A percentile compares a stretch with the other conserved stretches of the same genome.
These are phyloP conservation scores for Ophioceras dolichostomum DNA, from an alignment of 2,329 filamentous ascomycete genomes.

Conservation along the genomic window DNA sequence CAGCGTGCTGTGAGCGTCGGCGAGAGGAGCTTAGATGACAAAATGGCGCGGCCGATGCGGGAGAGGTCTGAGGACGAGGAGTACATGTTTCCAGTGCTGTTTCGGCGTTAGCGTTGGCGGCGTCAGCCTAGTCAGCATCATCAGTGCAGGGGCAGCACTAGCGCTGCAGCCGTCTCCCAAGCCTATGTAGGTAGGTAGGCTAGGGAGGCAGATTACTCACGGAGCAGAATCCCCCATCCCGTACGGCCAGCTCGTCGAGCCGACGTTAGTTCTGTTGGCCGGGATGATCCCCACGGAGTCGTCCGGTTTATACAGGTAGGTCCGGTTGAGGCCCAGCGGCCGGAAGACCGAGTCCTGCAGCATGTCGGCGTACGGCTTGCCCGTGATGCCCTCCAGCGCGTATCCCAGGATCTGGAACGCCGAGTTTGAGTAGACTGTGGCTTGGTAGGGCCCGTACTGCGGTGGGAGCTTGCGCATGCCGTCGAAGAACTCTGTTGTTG, in stretches of 20 bases:
- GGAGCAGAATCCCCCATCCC: constrained; percentile 25
- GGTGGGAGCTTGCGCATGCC: constrained; percentile 4
- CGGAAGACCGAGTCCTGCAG: constrained; percentile 18
- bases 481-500: constrained; percentile 8
- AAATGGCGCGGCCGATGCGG: constrained; percentile 27
- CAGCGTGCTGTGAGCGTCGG: constrained; percentile 25
- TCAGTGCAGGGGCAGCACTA: no score
- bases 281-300: constrained; percentile 12
- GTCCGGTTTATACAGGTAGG: constrained; percentile 8
- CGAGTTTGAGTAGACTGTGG: constrained; percentile 20
- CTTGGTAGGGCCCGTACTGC: constrained; percentile 1
- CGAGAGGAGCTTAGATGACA: constrained; percentile 22
- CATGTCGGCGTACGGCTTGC: constrained; percentile 13
- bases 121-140: not conserved
- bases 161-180: not conserved
- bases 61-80: constrained; percentile 28
- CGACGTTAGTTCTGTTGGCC: constrained; percentile 6
- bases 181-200: not conserved
- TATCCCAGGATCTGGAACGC: constrained; percentile 23
- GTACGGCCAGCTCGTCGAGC: constrained; percentile 16
- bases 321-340: constrained; percentile 17
- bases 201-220: constrained; percentile 15
- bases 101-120: constrained; percentile 18
- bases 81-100: constrained; percentile 29
- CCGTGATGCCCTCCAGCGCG: constrained; percentile 25